Evolutionary conservation across 805 yeast genomes (phyloP), one percentile per base, ranked within the genome.

Genomic region (Kluyveromyces lactis): DNA sequence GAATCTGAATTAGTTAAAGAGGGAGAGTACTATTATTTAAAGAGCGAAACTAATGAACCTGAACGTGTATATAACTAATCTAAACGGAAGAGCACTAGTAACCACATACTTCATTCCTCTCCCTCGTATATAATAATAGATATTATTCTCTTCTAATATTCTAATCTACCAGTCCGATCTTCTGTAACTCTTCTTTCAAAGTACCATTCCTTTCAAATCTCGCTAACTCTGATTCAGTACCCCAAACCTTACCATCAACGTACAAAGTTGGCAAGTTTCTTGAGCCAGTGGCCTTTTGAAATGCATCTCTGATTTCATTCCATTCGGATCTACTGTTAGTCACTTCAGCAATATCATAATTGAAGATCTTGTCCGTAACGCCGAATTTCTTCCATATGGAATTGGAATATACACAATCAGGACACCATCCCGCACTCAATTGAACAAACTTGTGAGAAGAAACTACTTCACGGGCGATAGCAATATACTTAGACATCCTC

Each of bases 401-500:
- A 43, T 72, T 68, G 3, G 82, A 74, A 54, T 79, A 82, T 36
- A 72, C 76, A 50, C 89, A 81, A 50, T 82, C 89, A 3, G 86
- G 84, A 58, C 92, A 82, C 87, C 87, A 81, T 15, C 80, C 69
- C 48, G 81, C 82, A 30, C 83, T 74, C 10, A 81, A 54, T 71
- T 79, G 72, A 43, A 82, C 66, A 48, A 59, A 75, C 36, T 65
- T 65, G 58, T 79, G 62, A 3, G 62, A 49, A 8, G 53, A 38
- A 40, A 81, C 67, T 40, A 77, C 59, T 19, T 69, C 60, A 38
- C 67, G 59, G 2, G 81, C 86, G 40, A 56, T 56, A 12, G 56
- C 48, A 18, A 57, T 44, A 42, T 57, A 62, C 41, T 50, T 43
- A 21, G 47, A 49, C 48, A 47, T 47, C 9, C 24, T 21, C 9